Evolutionary conservation across 495 filamentous ascomycete genomes (phyloP).

Genomic region (Recurvomyces mirabilis): DNA sequence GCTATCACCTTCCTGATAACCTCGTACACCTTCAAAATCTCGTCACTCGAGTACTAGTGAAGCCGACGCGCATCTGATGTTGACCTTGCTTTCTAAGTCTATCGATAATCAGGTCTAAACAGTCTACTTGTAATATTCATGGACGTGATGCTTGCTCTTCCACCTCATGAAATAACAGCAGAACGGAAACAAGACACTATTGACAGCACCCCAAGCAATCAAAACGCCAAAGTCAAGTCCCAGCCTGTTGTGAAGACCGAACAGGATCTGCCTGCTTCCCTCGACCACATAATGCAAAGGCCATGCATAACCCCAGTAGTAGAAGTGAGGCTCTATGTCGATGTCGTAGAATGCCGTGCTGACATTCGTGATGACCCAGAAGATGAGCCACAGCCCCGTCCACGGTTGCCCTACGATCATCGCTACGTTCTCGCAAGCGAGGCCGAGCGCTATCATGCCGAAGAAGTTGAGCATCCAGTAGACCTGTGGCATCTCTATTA

Average conservation of each 20-base stretch:
- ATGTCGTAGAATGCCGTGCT: slow-evolving; percentile 53
- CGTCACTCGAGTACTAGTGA: no score
- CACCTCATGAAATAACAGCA: slow-evolving; percentile 48
- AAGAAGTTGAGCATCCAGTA: slow-evolving; percentile 53
- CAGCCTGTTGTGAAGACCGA: slow-evolving; percentile 50
- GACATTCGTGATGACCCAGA: slow-evolving; percentile 67
- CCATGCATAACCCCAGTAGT: slow-evolving; percentile 60
- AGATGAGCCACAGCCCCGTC: slow-evolving; percentile 61
- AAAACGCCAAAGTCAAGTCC: slow-evolving; percentile 55
- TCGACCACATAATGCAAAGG: slow-evolving; percentile 53
- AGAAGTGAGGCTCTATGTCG: slow-evolving; percentile 44
- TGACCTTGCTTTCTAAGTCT: no score
- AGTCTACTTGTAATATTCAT: no score
- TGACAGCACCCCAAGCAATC: slow-evolving; percentile 49
- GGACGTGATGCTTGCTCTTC: slow-evolving; percentile 47
- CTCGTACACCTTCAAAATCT: no score
- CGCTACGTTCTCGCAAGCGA: slow-evolving; percentile 62
- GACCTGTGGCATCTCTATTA: background rate
- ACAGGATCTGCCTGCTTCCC: slow-evolving; percentile 50
- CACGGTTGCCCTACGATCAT: slow-evolving; percentile 59
- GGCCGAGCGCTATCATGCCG: slow-evolving; percentile 56
- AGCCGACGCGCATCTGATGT: no score
- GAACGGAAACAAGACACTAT: slow-evolving; percentile 48
- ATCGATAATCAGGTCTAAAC: no score
- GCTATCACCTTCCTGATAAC: no score